Conservation (phyloP, 768 basidiomycete genomes). For the Phaffia australis region DNA sequence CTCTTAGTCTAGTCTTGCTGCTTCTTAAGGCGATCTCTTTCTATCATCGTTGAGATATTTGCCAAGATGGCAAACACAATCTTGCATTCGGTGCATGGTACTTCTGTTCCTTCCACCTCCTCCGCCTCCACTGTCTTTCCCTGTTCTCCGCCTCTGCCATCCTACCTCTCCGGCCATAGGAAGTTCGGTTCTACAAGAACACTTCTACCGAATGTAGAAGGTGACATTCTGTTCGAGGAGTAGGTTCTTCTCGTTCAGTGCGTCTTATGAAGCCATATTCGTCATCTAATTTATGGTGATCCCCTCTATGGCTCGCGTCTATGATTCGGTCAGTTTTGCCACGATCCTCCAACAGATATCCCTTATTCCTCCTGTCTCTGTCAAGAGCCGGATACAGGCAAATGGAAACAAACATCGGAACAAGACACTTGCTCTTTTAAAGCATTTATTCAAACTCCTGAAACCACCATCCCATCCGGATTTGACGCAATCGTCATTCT, state of each 20-base stretch:
- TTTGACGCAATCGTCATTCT: background rate
- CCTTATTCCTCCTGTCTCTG: background rate
- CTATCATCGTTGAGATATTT: too few species aligned
- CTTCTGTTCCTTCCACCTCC: too few species aligned
- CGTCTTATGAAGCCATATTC: too few species aligned
- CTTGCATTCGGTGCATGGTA: too few species aligned
- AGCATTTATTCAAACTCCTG: background rate
- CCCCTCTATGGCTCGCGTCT: background rate
- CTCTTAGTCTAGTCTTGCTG: too few species aligned
- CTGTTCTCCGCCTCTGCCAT: too few species aligned
- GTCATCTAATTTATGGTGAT: background rate
- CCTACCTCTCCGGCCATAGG: too few species aligned
- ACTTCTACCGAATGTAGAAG: background rate
- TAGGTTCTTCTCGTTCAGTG: background rate
- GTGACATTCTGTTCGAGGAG: constrained; percentile 11
- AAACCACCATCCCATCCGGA: background rate
- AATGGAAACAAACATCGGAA: background rate
- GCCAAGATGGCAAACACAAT: too few species aligned
- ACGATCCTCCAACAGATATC: background rate
- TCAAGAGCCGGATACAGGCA: background rate
- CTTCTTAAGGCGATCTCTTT: too few species aligned
- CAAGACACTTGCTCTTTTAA: background rate
- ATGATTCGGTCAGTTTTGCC: background rate
- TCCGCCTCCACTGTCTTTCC: too few species aligned
- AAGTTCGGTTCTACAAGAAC: too few species aligned